A percentile compares a stretch with the other conserved stretches of the same genome.
Conservation (phyloP, 1,139 yeast species). For the Candida freyschussii region DNA sequence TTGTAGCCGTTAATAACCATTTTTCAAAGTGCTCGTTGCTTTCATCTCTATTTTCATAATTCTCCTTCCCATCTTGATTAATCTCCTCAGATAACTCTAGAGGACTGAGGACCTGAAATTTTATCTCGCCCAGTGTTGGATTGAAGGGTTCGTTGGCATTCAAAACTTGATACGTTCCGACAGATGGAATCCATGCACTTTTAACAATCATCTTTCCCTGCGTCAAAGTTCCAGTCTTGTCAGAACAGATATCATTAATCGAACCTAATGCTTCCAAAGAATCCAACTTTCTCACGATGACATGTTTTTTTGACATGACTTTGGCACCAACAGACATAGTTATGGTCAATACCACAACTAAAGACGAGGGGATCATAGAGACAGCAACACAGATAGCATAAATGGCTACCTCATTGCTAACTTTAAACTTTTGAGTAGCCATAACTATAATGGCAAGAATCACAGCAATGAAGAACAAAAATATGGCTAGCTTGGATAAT, state of each 20-base stretch:
- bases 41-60: slow-evolving; percentile 23
- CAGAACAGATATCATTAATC: slow-evolving; percentile 77
- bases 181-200: slow-evolving; percentile 71
- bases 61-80: slow-evolving; percentile 11
- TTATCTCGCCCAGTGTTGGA: slow-evolving; percentile 61
- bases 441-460: slow-evolving; percentile 73
- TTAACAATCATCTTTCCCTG: slow-evolving; percentile 76
- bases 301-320: slow-evolving; percentile 67
- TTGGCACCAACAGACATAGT: slow-evolving; percentile 87
- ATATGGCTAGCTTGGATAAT: slow-evolving; percentile 65
- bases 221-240: slow-evolving; percentile 78
- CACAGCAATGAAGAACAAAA: slow-evolving; percentile 66
- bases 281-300: slow-evolving; percentile 72
- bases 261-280: slow-evolving; percentile 79
- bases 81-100: slow-evolving; percentile 26
- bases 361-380: slow-evolving; percentile 79
- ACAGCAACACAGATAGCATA: slow-evolving; percentile 81
- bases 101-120: slow-evolving; percentile 41
- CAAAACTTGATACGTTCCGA: slow-evolving; percentile 60
- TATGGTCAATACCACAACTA: slow-evolving; percentile 75
- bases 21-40: slow-evolving; percentile 29
- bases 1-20: slow-evolving; percentile 58
- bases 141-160: slow-evolving; percentile 67
- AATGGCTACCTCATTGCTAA: slow-evolving; percentile 67
- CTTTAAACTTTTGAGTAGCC: slow-evolving; percentile 70